A percentile compares a stretch with the other conserved stretches of the same genome.
Conservation (phyloP, 1,139 yeast genomes). For the Yamadazyma diospyri region DNA sequence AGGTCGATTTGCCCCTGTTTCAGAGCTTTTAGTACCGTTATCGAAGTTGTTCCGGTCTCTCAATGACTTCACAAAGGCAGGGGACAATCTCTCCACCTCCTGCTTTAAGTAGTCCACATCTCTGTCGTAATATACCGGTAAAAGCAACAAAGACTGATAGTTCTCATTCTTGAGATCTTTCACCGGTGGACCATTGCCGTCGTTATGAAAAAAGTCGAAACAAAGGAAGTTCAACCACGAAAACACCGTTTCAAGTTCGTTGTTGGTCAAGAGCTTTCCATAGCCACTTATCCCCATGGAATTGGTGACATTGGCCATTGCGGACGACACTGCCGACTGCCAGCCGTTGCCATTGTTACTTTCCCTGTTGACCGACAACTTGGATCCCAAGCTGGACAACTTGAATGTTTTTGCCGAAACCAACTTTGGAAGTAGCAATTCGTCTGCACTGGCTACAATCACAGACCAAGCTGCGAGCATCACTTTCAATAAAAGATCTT, state of each 20-base stretch:
- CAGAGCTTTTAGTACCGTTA: not conserved
- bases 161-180: slow-evolving; percentile 60
- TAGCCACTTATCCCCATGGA: slow-evolving; percentile 45
- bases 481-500: slow-evolving; percentile 57
- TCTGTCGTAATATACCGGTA: slow-evolving; percentile 67
- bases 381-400: slow-evolving; percentile 21
- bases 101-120: slow-evolving; percentile 46
- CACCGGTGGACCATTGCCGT: slow-evolving; percentile 78
- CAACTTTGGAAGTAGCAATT: slow-evolving; percentile 65
- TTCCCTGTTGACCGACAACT: slow-evolving; percentile 12
- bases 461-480: slow-evolving; percentile 78
- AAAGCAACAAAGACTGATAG: slow-evolving; percentile 60
- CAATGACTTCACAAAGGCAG: slow-evolving; percentile 48
- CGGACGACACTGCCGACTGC: slow-evolving; percentile 50
- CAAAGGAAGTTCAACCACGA: slow-evolving; percentile 69
- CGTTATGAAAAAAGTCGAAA: slow-evolving; percentile 72
- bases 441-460: slow-evolving; percentile 62
- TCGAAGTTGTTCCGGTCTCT: slow-evolving; percentile 42
- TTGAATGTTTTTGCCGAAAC: slow-evolving; percentile 51
- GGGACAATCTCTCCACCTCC: slow-evolving; percentile 59
- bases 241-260: slow-evolving; percentile 67
- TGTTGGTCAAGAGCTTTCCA: slow-evolving; percentile 53
- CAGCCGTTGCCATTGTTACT: slow-evolving; percentile 25
- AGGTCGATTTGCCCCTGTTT: slow-evolving; percentile 7
- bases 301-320: slow-evolving; percentile 46